Conservation (phyloP, 371 early-diverging fungal species). For the Paraphysoderma sedebokerense region DNA sequence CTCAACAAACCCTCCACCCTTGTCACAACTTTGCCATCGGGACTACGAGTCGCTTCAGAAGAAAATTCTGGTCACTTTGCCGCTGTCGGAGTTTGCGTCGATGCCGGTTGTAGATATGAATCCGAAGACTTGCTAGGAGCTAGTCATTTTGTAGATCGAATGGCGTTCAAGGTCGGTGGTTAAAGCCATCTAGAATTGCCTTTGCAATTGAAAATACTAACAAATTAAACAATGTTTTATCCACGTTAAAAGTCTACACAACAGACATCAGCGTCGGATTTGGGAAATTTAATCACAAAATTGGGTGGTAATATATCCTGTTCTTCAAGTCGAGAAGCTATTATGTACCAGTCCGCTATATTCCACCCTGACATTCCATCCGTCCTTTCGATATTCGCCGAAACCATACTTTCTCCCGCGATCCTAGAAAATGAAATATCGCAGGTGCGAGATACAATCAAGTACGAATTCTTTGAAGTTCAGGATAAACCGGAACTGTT, state of each 20-base stretch:
- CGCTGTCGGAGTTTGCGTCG: conserved; percentile 71
- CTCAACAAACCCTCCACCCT: too few species aligned
- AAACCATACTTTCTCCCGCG: conserved; percentile 55
- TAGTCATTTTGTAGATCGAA: conserved; percentile 69
- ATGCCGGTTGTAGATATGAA: conserved; percentile 80
- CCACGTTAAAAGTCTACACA: conserved; percentile 9
- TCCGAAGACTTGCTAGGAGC: conserved; percentile 47
- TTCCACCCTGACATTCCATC: conserved; percentile 61
- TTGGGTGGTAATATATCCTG: conserved; percentile 82
- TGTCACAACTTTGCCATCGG: conserved; percentile 68
- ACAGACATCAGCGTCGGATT: conserved; percentile 42
- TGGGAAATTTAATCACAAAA: conserved; percentile 59
- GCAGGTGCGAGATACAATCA: conserved; percentile 54
- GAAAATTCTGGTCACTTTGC: conserved; percentile 75
- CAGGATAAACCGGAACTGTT: conserved; percentile 67
- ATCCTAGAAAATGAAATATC: conserved; percentile 57
- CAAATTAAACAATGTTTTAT: background rate
- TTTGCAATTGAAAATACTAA: background rate
- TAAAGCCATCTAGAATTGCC: background rate
- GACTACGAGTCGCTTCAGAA: conserved; percentile 66
- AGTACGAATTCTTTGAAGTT: conserved; percentile 74
- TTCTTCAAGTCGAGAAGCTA: conserved; percentile 76
- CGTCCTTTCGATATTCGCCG: conserved; percentile 54
- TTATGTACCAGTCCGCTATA: conserved; percentile 85
- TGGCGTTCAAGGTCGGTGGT: conserved; percentile 67